Evolutionary conservation across 495 filamentous ascomycete species (phyloP), one percentile per base, ranked within the genome.

Genomic region (Parmelia sp.): DNA sequence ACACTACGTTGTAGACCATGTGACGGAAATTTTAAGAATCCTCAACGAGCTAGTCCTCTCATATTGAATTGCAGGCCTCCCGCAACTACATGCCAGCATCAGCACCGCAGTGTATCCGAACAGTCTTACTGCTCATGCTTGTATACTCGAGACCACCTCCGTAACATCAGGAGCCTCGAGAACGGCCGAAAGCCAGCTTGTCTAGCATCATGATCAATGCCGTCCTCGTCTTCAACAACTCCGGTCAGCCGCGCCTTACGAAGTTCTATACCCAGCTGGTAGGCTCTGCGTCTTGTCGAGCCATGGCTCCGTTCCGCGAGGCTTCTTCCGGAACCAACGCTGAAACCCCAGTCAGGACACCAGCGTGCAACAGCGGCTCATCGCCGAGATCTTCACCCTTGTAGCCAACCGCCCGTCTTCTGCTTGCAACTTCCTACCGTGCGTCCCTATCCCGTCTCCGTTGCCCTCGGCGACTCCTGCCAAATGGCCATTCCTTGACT

Each of bases 241-340:
- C 90, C 64, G 94, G 94, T 65, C 92, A 97, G 72, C 93, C 94
- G 21, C 89, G 94, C 39, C 84, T 99, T 64, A 97, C 93, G 65
- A 97, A 97, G 71, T 99, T 99, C 82, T 99, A 99, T 75, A 96
- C 94, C 17, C 93, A 97, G 72, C 88, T 99, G 58, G 94, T 97
- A 75, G 57, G 82, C 36, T 58, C 53, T 29, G 27, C 40, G 29
- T 47, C 27, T 23, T 12, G 15, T 23, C 49, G 12, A 4, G 7
- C 6, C 27, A 7, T 49, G 11, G 23, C 21, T 55, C 59, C 5
- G 10, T 29, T 51, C 23, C 55, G 42, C 29, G 19, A 23, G 23
- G 9, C 19, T 7, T 33, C 60, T 29, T 25, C 14, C n/a, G 25
- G 33, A 42, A 39, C 55, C 35, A 42, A 37, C 21, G 56, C 56